Base-by-base conservation (phyloP, 192 early-diverging fungal genomes). In the Backusella psychrophila region DNA sequence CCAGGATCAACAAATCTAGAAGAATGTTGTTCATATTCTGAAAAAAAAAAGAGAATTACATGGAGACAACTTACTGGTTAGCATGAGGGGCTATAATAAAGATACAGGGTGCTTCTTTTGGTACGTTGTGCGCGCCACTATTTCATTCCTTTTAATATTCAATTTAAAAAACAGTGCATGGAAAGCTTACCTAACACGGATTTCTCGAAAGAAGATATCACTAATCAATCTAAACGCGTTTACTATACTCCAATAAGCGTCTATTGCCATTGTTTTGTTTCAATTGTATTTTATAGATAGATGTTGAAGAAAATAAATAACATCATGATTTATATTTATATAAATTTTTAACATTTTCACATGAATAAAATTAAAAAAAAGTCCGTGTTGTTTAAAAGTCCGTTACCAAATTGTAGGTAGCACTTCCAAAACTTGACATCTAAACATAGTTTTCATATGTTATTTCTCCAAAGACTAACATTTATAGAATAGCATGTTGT, bases 1-100 rank as follows among this genome's bases (percentile, higher is more conserved):
- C 95, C 77, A 4, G 96, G 96, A 84, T 99, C 97, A 49, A 98
- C 90, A 84, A 99, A 75, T 44, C 74, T 75, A 95, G 88, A 90
- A 81, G 75, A 84, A 84, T 15, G 85, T 82, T 33, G 33, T 33
- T 33, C 33, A 33, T 33, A 33, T 33, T 31, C 0, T 31, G 1
- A n/a, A n/a, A n/a, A n/a, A n/a, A n/a, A 5, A 39, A 6, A 39
- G 9, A 39, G 4, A 39, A 39, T 9, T 39, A 39, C 0, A 39
- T 39, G 31, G 31, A n/a, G 31, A 31, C 31, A 31, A 87, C 85
- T 78, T 82, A 83, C 85, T 94, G 90, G 87, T 92, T 92, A 74
- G 89, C 89, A 84, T 93, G 93, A 65, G 91, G 91, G 1, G 89
- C 93, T 4, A 88, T 91, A 41, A 96, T 92, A 86, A 99, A 98